These are phyloP conservation scores for Starmera stellimalicola DNA, from an alignment of 1,139 yeast genomes.

Conservation along the genomic window DNA sequence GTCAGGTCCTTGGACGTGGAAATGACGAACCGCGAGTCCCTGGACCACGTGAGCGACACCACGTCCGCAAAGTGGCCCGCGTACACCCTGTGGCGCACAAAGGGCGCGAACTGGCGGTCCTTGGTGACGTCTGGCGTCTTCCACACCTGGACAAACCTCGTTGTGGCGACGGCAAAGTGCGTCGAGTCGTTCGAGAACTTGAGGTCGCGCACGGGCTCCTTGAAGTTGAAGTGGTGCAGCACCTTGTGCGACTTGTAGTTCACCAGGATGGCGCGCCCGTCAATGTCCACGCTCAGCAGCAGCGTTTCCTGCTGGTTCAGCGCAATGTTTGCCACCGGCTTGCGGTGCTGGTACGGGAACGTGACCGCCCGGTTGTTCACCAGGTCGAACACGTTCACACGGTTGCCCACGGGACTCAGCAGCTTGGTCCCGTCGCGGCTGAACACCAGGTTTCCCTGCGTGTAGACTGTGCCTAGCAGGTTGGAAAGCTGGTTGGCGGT, in stretches of 20 bases:
- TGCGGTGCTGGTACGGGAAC: constrained; percentile 86
- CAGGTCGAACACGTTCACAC: constrained; percentile 84
- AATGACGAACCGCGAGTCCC: constrained; percentile 78
- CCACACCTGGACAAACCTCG: constrained; percentile 87
- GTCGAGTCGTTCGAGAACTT: constrained; percentile 86
- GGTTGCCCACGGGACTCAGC: constrained; percentile 88
- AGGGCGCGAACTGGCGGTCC: constrained; percentile 89
- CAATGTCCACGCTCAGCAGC: constrained; percentile 77
- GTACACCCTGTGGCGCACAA: constrained; percentile 79
- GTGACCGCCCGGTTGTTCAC: constrained; percentile 82
- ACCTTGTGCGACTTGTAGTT: constrained; percentile 80
- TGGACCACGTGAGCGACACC: constrained; percentile 76
- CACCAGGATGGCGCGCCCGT: constrained; percentile 88
- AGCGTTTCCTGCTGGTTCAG: constrained; percentile 76
- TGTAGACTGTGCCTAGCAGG: constrained; percentile 86
- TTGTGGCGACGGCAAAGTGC: constrained; percentile 78
- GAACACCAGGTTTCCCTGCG: constrained; percentile 84
- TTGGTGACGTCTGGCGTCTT: constrained; percentile 71
- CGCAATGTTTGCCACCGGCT: constrained; percentile 71
- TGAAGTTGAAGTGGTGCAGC: constrained; percentile 91
- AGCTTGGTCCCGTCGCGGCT: constrained; percentile 79
- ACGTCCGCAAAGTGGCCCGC: constrained; percentile 91
- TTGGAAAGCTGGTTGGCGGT: constrained; percentile 49
- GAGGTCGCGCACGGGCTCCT: constrained; percentile 62
- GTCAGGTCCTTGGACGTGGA: constrained; percentile 89